phyloP scores from a whole-genome alignment of 768 basidiomycete species.

The Calocybe gangraenosa region DNA sequence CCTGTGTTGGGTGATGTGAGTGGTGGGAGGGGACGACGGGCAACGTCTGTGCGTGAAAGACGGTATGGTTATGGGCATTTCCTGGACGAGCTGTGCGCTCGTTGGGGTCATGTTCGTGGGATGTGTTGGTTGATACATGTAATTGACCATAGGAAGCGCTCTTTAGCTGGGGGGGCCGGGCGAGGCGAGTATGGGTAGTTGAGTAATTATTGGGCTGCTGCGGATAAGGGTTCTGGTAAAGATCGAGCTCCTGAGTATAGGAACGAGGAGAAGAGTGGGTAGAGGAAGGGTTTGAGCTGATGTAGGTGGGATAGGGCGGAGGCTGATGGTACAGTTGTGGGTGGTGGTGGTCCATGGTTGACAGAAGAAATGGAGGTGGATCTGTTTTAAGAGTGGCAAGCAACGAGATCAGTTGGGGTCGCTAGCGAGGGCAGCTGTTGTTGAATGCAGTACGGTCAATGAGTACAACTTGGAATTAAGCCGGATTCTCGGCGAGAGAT shows the following conservation, averaged over 20 bases:
- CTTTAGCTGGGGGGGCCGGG: conserved; percentile 16
- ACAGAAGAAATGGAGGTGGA: background rate
- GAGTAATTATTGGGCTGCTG: conserved; percentile 17
- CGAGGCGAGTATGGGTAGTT: conserved; percentile 17
- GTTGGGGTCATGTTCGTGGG: conserved; percentile 38
- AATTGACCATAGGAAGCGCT: conserved; percentile 21
- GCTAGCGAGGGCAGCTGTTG: too few relatives aligned
- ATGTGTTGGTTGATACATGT: conserved; percentile 36
- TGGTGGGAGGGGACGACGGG: too few relatives aligned
- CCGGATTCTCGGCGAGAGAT: background rate
- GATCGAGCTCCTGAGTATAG: conserved; percentile 17
- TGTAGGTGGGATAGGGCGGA: conserved; percentile 22
- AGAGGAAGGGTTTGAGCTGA: conserved; percentile 30
- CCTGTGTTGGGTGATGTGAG: too few relatives aligned
- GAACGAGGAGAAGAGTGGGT: conserved; percentile 22
- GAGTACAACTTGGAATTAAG: too few relatives aligned
- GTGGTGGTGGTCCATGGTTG: conserved; percentile 17
- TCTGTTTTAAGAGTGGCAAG: conserved; percentile 6
- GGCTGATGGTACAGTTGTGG: conserved; percentile 15
- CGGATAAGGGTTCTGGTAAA: conserved; percentile 14
- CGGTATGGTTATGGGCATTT: conserved; percentile 41
- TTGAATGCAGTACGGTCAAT: too few relatives aligned
- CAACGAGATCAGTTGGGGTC: conserved; percentile 7
- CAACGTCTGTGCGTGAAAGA: conserved; percentile 32
- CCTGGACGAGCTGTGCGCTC: conserved; percentile 46